Evolutionary conservation across 495 filamentous ascomycete genomes (phyloP).

Genomic region (Hamigera avellanea): DNA sequence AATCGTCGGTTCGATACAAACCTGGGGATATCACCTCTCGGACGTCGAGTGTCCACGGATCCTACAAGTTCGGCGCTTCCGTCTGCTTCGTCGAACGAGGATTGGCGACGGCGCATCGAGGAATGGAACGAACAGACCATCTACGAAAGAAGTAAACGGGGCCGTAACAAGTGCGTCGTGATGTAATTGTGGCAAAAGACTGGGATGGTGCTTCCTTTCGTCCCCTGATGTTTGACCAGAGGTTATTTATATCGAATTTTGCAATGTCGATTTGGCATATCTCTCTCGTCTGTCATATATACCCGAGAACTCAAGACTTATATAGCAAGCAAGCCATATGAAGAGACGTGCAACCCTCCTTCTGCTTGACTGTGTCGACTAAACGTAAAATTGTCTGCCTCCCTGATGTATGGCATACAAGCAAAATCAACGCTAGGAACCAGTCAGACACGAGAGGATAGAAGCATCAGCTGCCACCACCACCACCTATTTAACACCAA

Average conservation of each 20-base stretch:
- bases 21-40: slow-evolving; percentile 12
- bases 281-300: too few species aligned
- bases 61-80: slow-evolving; percentile 19
- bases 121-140: slow-evolving; percentile 29
- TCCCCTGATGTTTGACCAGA: too few species aligned
- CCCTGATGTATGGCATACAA: too few species aligned
- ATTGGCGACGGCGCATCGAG: slow-evolving; percentile 29
- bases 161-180: slow-evolving; percentile 24
- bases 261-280: too few species aligned
- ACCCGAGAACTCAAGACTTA: too few species aligned
- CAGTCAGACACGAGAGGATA: not conserved
- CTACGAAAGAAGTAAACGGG: slow-evolving; percentile 21
- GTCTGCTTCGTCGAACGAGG: slow-evolving; percentile 16
- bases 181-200: slow-evolving; percentile 22
- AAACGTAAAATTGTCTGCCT: too few species aligned
- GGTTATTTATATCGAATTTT: too few species aligned
- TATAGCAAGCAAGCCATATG: too few species aligned
- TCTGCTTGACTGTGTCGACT: too few species aligned
- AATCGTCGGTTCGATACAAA: slow-evolving; percentile 8
- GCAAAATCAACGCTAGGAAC: not conserved
- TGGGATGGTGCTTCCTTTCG: too few species aligned
- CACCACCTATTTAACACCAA: not conserved
- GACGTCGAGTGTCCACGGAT: slow-evolving; percentile 27
- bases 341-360: too few species aligned
- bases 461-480: not conserved